Conservation (phyloP, 345 rosid species). For the Cardamine occulta region DNA sequence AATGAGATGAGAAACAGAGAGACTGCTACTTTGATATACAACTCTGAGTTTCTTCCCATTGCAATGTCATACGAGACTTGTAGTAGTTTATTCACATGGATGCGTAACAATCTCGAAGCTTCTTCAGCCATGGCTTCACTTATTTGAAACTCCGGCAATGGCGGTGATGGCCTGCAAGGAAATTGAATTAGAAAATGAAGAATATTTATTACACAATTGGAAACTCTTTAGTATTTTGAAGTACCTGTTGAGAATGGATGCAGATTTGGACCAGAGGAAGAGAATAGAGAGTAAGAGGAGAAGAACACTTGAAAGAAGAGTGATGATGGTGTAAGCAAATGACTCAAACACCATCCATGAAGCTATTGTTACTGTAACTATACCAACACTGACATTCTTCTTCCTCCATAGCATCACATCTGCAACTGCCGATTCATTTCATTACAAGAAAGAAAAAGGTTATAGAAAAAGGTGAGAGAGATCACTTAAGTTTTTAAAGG, state of each 20-base stretch:
- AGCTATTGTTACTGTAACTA: conserved; percentile 68
- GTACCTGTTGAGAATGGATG: conserved; percentile 81
- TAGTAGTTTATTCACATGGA: conserved; percentile 60
- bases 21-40: conserved; percentile 63
- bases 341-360: conserved; percentile 89
- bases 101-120: conserved; percentile 51
- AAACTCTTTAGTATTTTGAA: not conserved
- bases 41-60: conserved; percentile 67
- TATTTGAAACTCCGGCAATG: conserved; percentile 74
- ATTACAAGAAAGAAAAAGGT: conserved; percentile 22
- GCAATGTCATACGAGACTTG: conserved; percentile 74
- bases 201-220: not conserved
- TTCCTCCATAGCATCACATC: conserved; percentile 91
- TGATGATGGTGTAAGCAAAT: conserved; percentile 82
- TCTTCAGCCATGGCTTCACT: conserved; percentile 68
- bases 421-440: conserved; percentile 64
- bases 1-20: conserved; percentile 65
- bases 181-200: not conserved
- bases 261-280: conserved; percentile 97
- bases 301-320: conserved; percentile 84
- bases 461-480: not conserved
- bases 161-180: conserved; percentile 77
- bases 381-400: conserved; percentile 64
- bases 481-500: conserved; percentile 5
- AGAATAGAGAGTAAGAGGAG: conserved; percentile 79